phyloP scores from a whole-genome alignment of 257 asterid species.

The Nicotiana attenuata region DNA sequence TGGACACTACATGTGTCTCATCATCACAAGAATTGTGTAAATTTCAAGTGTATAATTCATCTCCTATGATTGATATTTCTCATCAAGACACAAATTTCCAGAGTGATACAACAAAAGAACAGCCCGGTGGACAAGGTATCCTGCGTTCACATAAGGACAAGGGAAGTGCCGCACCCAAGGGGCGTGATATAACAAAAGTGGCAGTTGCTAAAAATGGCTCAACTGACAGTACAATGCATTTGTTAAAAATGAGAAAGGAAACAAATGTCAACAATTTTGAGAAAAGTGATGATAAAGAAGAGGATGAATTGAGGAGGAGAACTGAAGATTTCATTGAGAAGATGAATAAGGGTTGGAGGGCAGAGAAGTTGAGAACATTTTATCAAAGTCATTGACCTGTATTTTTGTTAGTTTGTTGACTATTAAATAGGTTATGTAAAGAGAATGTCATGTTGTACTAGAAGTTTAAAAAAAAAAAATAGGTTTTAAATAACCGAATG shows the following conservation, averaged over 20 bases:
- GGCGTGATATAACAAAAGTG: not conserved
- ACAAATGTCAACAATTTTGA: not conserved
- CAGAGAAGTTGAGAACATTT: conserved; percentile 20
- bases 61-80: no score
- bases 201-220: not conserved
- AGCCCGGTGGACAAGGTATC: fast-evolving
- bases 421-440: no score
- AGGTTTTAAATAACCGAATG: not conserved
- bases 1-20: not conserved
- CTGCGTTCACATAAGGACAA: fast-evolving
- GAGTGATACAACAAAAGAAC: not conserved
- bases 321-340: conserved; percentile 36
- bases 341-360: conserved; percentile 27
- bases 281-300: conserved; percentile 14
- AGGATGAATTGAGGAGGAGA: conserved; percentile 32
- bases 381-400: not conserved
- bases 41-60: no score
- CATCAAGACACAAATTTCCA: not conserved
- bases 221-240: not conserved
- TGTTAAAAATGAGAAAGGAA: conserved; percentile 8
- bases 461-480: not conserved
- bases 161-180: no score
- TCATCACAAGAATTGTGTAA: not conserved
- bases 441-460: not conserved
- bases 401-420: not conserved